Evolutionary conservation across 768 basidiomycete species (phyloP), one percentile per base, ranked within the genome.

Genomic region (Pleurotus cornucopiae): DNA sequence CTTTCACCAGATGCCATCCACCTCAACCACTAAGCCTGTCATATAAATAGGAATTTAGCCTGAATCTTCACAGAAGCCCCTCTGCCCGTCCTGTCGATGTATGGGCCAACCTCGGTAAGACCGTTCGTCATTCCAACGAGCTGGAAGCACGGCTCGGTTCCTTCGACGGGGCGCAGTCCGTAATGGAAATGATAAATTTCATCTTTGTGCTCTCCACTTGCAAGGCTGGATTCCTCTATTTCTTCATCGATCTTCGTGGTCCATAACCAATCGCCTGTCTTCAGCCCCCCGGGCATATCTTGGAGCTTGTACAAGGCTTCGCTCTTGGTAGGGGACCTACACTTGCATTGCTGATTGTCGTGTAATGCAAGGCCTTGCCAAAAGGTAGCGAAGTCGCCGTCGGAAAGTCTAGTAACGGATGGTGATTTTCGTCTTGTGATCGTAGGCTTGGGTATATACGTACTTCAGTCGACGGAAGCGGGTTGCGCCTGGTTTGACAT

Each of bases 81-180:
- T 34, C 6, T 30, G 2, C 26, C 26, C 1, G 26, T 30, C 7
- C 26, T 30, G 26, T 30, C 26, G 1, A 7, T 11, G 11, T 34
- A 34, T 9, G 30, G 30, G 30, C 30, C 46, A 20, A 48, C 18
- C 12, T 48, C 46, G 23, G 3, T 14, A 7, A 48, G 23, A 23
- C 46, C 46, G 23, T 48, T 48, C 46, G 46, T 48, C 23, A 13
- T 48, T 25, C 46, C 46, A 26, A 48, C 46, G 7, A 48, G 46
- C 21, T 18, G 46, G 12, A 48, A 48, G 21, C 46, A 26, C n/a
- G 18, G 21, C n/a, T 44, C 43, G 5, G n/a, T 0, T 21, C 43
- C 43, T 25, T 26, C 46, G n/a, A 26, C 21, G 14, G 46, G 46
- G 46, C 46, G 46, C 21, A 48, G 21, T 14, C 46, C 46, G n/a